phyloP scores from a whole-genome alignment of 139 green algal genomes.

The Desmodesmus armatus region DNA sequence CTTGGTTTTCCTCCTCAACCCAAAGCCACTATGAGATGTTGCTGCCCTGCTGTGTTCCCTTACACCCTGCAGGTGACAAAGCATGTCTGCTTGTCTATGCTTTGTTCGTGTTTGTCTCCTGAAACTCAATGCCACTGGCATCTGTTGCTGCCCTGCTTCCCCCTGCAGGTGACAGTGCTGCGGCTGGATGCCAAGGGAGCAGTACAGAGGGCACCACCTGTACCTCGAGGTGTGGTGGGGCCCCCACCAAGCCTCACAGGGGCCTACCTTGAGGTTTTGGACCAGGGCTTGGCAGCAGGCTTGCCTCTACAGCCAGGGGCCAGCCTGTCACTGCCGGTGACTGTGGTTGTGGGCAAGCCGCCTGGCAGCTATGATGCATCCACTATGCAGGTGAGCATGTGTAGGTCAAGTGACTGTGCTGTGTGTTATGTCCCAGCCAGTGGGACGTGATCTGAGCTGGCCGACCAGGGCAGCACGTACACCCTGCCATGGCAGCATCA shows the following conservation, averaged over 20 bases:
- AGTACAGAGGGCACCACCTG: background rate
- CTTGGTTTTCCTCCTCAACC: no score
- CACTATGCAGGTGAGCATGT: conserved; percentile 22
- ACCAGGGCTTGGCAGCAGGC: background rate
- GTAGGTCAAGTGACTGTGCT: no score
- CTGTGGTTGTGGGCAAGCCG: conserved; percentile 15
- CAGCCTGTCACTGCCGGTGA: conserved; percentile 27
- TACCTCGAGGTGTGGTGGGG: background rate
- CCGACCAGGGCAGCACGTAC: no score
- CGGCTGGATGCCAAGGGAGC: conserved; percentile 28
- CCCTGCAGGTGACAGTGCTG: conserved; percentile 15
- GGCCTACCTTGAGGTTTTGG: conserved; percentile 16
- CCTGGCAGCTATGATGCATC: conserved; percentile 30
- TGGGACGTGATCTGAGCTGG: background rate
- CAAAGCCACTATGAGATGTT: no score
- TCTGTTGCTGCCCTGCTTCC: no score
- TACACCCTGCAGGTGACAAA: no score
- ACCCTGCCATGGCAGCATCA: background rate
- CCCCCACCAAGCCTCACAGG: conserved; percentile 21
- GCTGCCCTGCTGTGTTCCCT: no score
- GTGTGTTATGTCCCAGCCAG: background rate
- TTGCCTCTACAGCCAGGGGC: conserved; percentile 28
- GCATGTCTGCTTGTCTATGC: no score
- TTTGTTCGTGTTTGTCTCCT: background rate
- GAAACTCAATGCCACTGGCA: no score